A percentile compares a stretch with the other conserved stretches of the same genome.
phyloP scores from a whole-genome alignment of 306 rosid genomes.

The Adenanthera pavonina region DNA sequence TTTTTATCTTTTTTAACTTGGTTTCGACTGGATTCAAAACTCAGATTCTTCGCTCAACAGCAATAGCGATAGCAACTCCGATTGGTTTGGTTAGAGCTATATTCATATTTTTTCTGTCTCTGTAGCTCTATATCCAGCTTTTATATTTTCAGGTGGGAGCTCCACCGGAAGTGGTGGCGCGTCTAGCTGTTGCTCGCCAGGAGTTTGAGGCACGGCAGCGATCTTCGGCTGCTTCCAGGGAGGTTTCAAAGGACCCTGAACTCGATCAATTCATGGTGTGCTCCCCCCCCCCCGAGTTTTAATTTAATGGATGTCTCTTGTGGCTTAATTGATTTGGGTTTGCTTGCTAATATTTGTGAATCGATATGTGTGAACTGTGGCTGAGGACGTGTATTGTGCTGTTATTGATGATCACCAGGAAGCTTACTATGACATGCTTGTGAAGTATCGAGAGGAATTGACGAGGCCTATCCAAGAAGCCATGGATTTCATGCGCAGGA shows the following conservation, averaged over 20 bases:
- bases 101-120: neutral
- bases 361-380: neutral
- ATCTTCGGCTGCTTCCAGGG: constrained; percentile 68
- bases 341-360: neutral
- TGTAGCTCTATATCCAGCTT: neutral
- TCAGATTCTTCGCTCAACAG: no score
- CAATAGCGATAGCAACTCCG: neutral
- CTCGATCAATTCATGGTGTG: constrained; percentile 96
- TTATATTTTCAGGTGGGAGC: constrained; percentile 76
- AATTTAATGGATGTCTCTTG: neutral
- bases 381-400: neutral
- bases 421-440: constrained; percentile 95
- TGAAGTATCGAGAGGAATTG: constrained; percentile 93
- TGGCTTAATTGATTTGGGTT: neutral
- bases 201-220: constrained; percentile 87
- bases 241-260: constrained; percentile 83
- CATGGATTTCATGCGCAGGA: constrained; percentile 97
- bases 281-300: neutral
- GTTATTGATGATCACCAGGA: constrained; percentile 55
- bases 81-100: neutral
- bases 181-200: constrained; percentile 71
- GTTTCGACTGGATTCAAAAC: neutral
- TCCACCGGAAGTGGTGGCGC: constrained; percentile 88
- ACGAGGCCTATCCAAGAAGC: constrained; percentile 98
- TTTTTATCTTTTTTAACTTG: no score